Base-by-base conservation (phyloP, 2,329 filamentous ascomycete species). In the Cercospora janseana region DNA sequence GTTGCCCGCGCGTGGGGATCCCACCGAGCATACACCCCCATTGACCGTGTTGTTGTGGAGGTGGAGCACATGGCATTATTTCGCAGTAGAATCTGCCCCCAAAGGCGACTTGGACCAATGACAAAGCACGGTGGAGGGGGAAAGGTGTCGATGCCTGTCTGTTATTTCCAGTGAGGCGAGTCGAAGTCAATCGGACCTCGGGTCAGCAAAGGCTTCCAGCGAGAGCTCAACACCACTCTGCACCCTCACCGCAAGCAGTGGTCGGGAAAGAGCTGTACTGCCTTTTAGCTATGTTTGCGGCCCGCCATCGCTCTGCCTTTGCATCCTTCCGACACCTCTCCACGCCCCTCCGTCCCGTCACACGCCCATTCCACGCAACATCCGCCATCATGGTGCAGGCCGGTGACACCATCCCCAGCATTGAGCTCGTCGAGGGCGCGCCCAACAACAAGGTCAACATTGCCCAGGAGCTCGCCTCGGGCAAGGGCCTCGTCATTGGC, bases 371-470 rank as follows among this genome's bases (percentile, higher is more conserved):
- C 75, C 85, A 88, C 74, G 74, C 77, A 56, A 81, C 84, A 27
- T 71, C 79, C 38, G 77, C 77, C 40, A 75, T 75, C 34, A 74
- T 81, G 59, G 86, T 97, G 67, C 80, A 86, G 63, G 83, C 83
- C 53, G 91, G 91, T 65, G 90, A 96, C 69, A 73, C 78, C 60
- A 77, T 97, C 48, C 93, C 92, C 35, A 74, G 83, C 70, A 73
- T 92, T 51, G 82, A 90, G 58, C 83, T 87, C 42, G 79, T 95
- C 61, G 85, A 97, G 74, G 79, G 81, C 72, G 90, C 86, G n/a
- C 92, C 92, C 1, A 89, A 87, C 54, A 94, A 90, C 46, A 93
- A 91, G 72, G 83, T 97, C 70, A 92, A 88, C 72, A 79, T 97
- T 52, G 82, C 87, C 61, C 79, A 86, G 57, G 88, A 94, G 74